A percentile compares a stretch with the other conserved stretches of the same genome.
Evolutionary conservation across 192 early-diverging fungal species (phyloP).

Genomic region (Backusella macrospora): DNA sequence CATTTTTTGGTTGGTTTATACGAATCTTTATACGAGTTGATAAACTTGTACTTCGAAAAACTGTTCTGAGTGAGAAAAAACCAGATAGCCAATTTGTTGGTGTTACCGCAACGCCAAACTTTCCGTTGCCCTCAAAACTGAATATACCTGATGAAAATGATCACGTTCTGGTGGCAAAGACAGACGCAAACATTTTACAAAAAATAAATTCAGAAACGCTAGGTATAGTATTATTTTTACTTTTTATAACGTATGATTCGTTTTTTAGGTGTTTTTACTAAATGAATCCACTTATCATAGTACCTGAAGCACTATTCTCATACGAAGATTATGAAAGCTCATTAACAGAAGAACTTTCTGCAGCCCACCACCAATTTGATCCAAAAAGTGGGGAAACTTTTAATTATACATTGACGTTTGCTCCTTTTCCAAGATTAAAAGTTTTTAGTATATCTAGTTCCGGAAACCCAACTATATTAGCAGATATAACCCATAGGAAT

Average conservation of each 20-base stretch:
- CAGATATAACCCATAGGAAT: slow-evolving; percentile 17
- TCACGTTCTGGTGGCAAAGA: slow-evolving; percentile 36
- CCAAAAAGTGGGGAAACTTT: slow-evolving; percentile 27
- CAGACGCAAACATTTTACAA: slow-evolving; percentile 41
- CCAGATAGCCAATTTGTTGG: slow-evolving; percentile 5
- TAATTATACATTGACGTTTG: slow-evolving; percentile 24
- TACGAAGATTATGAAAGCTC: not conserved
- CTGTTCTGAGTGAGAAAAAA: not conserved
- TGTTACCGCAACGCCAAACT: slow-evolving; percentile 40
- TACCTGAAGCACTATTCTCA: not conserved
- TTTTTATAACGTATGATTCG: not conserved
- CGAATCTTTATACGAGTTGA: not conserved
- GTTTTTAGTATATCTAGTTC: slow-evolving; percentile 20
- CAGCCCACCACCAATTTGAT: slow-evolving; percentile 38
- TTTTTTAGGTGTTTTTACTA: not conserved
- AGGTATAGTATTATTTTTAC: slow-evolving; percentile 12
- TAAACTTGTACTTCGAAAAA: not conserved
- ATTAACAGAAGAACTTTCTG: slow-evolving; percentile 6
- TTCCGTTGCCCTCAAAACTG: slow-evolving; percentile 22
- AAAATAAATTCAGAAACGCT: slow-evolving; percentile 35
- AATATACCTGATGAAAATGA: not conserved
- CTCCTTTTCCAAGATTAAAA: not conserved
- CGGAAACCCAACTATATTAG: slow-evolving; percentile 24
- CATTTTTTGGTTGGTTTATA: not conserved
- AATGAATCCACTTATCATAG: not conserved